These are phyloP conservation scores for Claviceps citrina DNA, from an alignment of 2,329 filamentous ascomycete genomes.

Conservation along the genomic window DNA sequence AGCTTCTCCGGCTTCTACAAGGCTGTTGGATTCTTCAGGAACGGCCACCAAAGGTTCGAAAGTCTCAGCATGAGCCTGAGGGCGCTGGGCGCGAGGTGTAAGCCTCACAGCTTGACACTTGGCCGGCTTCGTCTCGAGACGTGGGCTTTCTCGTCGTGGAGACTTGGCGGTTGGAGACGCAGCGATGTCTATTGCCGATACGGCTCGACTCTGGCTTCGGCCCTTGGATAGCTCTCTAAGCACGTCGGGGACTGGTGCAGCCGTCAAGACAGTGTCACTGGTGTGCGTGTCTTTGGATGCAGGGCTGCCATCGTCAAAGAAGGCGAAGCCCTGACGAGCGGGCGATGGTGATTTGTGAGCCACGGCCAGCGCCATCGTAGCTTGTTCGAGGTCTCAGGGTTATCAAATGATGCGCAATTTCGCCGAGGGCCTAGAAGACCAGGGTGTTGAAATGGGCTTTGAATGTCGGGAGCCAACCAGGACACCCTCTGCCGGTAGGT, in stretches of 20 bases:
- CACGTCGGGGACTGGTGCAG: background rate
- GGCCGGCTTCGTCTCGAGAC: conserved; percentile 6
- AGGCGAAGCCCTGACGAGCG: conserved; percentile 1
- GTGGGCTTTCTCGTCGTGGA: background rate
- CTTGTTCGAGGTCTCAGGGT: background rate
- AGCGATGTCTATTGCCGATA: background rate
- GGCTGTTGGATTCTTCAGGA: conserved; percentile 14
- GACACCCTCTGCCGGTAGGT: background rate
- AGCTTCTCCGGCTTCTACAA: background rate
- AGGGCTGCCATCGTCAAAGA: conserved; percentile 2
- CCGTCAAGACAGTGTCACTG: background rate
- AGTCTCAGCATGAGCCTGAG: conserved; percentile 16
- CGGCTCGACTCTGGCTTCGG: conserved; percentile 1
- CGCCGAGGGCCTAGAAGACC: conserved; percentile 1
- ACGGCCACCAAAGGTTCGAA: conserved; percentile 21
- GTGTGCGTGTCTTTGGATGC: background rate
- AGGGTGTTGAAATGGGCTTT: background rate
- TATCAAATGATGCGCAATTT: conserved; percentile 3
- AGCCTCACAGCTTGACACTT: conserved; percentile 9
- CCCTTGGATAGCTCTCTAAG: conserved; percentile 5
- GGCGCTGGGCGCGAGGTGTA: conserved; percentile 14
- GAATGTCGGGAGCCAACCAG: background rate
- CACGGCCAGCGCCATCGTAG: background rate
- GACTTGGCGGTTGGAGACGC: conserved; percentile 3
- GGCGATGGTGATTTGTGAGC: background rate